Evolutionary conservation across 1,139 yeast species (phyloP).

Genomic region (Lodderomyces jiufengensis): DNA sequence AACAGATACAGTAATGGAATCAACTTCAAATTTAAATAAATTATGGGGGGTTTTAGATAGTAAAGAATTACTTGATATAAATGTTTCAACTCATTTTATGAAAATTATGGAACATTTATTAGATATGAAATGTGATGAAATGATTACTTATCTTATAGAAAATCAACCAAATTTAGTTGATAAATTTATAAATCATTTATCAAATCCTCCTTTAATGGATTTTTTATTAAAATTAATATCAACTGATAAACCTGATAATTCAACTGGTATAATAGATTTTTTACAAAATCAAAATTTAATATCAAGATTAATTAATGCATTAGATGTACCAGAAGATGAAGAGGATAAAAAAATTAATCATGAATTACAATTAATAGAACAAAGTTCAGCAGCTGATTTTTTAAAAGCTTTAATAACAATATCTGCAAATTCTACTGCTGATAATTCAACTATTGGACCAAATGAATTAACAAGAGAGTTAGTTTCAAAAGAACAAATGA

Average conservation of each 20-base stretch:
- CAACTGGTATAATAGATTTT: conserved; percentile 74
- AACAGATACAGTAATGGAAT: conserved; percentile 86
- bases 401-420: conserved; percentile 47
- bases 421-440: conserved; percentile 72
- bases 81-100: conserved; percentile 84
- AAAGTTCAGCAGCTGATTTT: conserved; percentile 47
- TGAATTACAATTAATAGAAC: conserved; percentile 43
- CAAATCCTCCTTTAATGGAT: conserved; percentile 84
- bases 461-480: conserved; percentile 90
- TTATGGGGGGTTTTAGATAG: conserved; percentile 77
- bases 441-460: conserved; percentile 90
- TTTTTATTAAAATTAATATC: conserved; percentile 73
- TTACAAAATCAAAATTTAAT: conserved; percentile 64
- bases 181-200: conserved; percentile 72
- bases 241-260: conserved; percentile 73
- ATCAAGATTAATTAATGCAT: conserved; percentile 52
- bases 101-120: conserved; percentile 89
- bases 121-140: conserved; percentile 85
- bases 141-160: conserved; percentile 64
- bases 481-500: conserved; percentile 67
- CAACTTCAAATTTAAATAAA: conserved; percentile 57
- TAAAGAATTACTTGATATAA: conserved; percentile 58
- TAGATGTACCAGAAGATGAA: conserved; percentile 34
- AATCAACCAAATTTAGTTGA: conserved; percentile 62
- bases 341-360: conserved; percentile 18